Base-by-base conservation (phyloP, 768 basidiomycete species). In the Auricularia sp. region DNA sequence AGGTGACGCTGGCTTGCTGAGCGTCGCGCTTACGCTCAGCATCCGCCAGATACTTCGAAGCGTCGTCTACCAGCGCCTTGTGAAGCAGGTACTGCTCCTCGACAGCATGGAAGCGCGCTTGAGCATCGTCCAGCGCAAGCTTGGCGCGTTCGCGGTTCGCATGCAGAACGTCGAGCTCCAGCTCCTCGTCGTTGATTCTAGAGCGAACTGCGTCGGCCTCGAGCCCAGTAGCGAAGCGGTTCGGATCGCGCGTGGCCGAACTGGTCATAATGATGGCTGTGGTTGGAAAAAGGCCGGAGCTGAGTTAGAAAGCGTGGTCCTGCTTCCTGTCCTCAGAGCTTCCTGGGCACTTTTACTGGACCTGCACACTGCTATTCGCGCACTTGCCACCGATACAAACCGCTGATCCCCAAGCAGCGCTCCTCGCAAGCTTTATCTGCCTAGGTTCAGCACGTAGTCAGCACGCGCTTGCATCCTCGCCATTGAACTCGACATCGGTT, bases 1-100 rank as follows among this genome's bases (percentile, higher is more conserved):
- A 29, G 29, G 90, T 0, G 92, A 92, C 3, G 93, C 92, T 0
- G 92, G 92, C 3, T 76, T 93, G 64, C 80, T 93, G n/a, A 89
- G 89, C 68, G 86, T 94, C 67, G 79, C 83, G 13, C 76, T 80
- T 1, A 82, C 84, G 1, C 85, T 82, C 68, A 69, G 86, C 3
- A 72, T 83, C 7, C 70, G 64, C 7, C 54, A 36, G n/a, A 68
- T 65, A 29, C 29, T 29, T 29, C 29, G 29, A 29, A 2, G 29
- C 29, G 29, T 29, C 29, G 29, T 29, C 29, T 29, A 29, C 29
- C 29, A 29, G 29, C 29, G 29, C 44, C 44, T 45, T 45, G 44
- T 45, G 44, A 18, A 45, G 44, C 44, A 45, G 18, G 18, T 45
- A 45, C 18, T 45, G 44, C 11, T 10, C 44, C 44, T 45, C 44